Base-by-base conservation (phyloP, 495 filamentous ascomycete genomes). In the Lophium mytilinum region DNA sequence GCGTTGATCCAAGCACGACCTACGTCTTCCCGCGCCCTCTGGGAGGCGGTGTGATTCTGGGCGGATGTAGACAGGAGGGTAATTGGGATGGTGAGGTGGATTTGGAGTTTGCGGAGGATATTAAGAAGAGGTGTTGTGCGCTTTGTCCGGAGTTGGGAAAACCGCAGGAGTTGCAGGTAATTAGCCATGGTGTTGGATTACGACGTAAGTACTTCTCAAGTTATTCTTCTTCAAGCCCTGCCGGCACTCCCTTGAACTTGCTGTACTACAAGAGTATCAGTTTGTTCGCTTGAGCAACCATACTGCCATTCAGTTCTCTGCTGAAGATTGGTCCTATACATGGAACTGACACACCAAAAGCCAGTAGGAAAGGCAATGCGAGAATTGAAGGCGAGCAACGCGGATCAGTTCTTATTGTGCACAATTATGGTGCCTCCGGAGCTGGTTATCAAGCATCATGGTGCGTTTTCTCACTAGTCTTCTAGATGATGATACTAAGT, bases 11-110 rank as follows among this genome's bases (percentile, higher is more conserved):
- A 17, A 53, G 60, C 21, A 66, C 62, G 0, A 66, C 68, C 0
- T 71, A 71, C 45, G 62, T 71, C 9, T 71, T 62, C 34, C 61
- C 61, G 24, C 56, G 61, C 5, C 57, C 61, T 10, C 34, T 52
- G 6, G 61, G 61, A 12, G 62, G 62, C 30, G 62, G 62, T 24
- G 58, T 65, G n/a, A 59, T 65, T 15, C 51, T 65, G 15, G 62
- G 58, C 21, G 62, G 62, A 3, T 53, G 54, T 18, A 1, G 58
- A n/a, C 58, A 61, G 47, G 62, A 61, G 7, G 52, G 48, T 6
- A 37, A 61, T 46, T 65, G 62, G 62, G 55, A 39, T 21, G 54
- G 34, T 1, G 62, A 65, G 45, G 50, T 56, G 30, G 62, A 65
- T 52, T 48, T 58, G 58, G 47, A 62, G 30, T 42, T 65, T 3